Evolutionary conservation across 257 asterid genomes (phyloP).

Genomic region (Solanum infundibuliforme): DNA sequence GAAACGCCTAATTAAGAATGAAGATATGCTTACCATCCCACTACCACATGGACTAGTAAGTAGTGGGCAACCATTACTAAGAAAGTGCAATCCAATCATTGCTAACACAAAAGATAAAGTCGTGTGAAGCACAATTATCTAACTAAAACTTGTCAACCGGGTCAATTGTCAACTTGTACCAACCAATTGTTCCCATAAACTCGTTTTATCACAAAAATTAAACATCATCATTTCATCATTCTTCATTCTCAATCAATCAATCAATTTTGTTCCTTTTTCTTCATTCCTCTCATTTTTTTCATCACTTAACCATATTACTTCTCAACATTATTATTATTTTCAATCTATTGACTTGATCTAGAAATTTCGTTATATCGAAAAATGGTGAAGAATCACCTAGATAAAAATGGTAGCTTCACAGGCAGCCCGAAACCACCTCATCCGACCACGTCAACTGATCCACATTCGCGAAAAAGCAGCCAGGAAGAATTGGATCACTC

Average conservation of each 20-base stretch:
- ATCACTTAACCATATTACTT: neutral
- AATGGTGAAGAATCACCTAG: conserved; percentile 28
- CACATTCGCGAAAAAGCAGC: neutral
- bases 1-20: neutral
- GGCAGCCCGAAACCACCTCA: neutral
- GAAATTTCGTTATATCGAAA: neutral
- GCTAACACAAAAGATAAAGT: neutral
- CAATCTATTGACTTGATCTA: neutral
- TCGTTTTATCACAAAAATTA: neutral
- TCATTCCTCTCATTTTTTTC: neutral
- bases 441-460: neutral
- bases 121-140: neutral
- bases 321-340: neutral
- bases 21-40: neutral
- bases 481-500: neutral
- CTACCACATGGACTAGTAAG: neutral
- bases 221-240: neutral
- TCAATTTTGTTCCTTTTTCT: neutral
- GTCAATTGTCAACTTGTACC: conserved; percentile 2
- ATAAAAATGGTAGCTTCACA: neutral
- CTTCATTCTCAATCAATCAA: neutral
- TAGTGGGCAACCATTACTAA: neutral
- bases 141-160: neutral
- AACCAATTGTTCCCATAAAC: neutral
- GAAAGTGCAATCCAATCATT: neutral